Percentiles rank a stretch among this genome's conserved stretches.
These are phyloP conservation scores for Hygrophoropsis aurantiaca DNA, from an alignment of 768 basidiomycete species.

Conservation along the genomic window DNA sequence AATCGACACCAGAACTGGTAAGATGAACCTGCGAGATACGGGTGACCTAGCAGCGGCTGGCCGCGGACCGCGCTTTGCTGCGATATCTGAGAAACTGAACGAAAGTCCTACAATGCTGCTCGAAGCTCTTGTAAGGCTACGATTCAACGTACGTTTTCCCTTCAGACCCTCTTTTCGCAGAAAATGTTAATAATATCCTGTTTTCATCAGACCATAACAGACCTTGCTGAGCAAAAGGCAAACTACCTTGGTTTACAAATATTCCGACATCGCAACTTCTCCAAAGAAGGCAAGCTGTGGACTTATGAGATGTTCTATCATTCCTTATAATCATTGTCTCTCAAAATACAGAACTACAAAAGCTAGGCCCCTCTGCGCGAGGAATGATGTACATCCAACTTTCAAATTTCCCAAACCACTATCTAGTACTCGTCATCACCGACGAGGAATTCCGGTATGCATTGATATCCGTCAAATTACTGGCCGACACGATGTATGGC, in stretches of 20 bases:
- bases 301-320: background rate
- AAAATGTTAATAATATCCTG: background rate
- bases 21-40: conserved; percentile 74
- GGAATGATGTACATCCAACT: conserved; percentile 76
- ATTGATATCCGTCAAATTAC: conserved; percentile 64
- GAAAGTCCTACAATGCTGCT: conserved; percentile 62
- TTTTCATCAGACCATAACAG: conserved; percentile 72
- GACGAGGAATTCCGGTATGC: conserved; percentile 81
- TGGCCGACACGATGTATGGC: conserved; percentile 53
- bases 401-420: conserved; percentile 73
- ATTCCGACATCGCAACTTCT: conserved; percentile 67
- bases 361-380: conserved; percentile 65
- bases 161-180: background rate
- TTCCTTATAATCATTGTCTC: background rate
- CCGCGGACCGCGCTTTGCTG: conserved; percentile 63
- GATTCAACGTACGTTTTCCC: conserved; percentile 54
- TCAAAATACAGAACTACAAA: conserved; percentile 53
- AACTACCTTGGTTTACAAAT: conserved; percentile 79
- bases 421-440: conserved; percentile 80
- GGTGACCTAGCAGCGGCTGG: conserved; percentile 78
- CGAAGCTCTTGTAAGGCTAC: conserved; percentile 55
- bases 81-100: conserved; percentile 63
- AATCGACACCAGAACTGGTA: conserved; percentile 79
- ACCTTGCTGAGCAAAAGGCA: conserved; percentile 84
- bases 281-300: conserved; percentile 51